These are phyloP conservation scores for Geosmithia putterillii DNA, from an alignment of 2,329 filamentous ascomycete species.

Conservation along the genomic window DNA sequence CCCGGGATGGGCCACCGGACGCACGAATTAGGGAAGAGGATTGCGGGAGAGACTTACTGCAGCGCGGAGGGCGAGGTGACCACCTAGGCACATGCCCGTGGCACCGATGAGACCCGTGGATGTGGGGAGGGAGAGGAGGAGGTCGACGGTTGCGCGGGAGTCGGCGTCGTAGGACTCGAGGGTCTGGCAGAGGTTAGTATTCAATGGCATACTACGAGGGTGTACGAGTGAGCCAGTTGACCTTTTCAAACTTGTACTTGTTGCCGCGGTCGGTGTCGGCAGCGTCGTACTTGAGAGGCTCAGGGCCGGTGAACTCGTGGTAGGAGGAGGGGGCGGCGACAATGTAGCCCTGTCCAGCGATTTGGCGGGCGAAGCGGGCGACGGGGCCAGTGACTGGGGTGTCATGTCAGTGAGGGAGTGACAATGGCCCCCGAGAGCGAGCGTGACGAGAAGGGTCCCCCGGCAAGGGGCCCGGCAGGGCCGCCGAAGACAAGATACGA, in stretches of 20 bases:
- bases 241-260: constrained; percentile 73
- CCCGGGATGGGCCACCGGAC: too few species aligned
- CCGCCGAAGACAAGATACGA: too few species aligned
- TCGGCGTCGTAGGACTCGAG: constrained; percentile 80
- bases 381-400: constrained; percentile 85
- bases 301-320: constrained; percentile 83
- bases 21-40: too few species aligned
- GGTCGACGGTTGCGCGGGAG: constrained; percentile 53
- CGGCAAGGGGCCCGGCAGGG: too few species aligned
- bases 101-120: constrained; percentile 70
- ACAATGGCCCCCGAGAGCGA: too few species aligned
- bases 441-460: too few species aligned
- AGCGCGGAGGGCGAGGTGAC: constrained; percentile 61
- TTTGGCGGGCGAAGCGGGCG: constrained; percentile 78
- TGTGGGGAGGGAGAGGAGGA: constrained; percentile 59
- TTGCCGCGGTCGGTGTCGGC: constrained; percentile 84
- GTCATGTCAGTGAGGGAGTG: too few species aligned
- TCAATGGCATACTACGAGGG: neutral
- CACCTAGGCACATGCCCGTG: constrained; percentile 88
- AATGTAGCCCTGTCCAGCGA: constrained; percentile 86
- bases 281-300: constrained; percentile 73
- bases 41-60: constrained; percentile 24
- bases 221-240: constrained; percentile 12
- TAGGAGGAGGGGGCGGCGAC: constrained; percentile 84
- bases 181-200: constrained; percentile 34